These are phyloP conservation scores for Neonectria ditissima DNA, from an alignment of 2,329 filamentous ascomycete species.

Conservation along the genomic window DNA sequence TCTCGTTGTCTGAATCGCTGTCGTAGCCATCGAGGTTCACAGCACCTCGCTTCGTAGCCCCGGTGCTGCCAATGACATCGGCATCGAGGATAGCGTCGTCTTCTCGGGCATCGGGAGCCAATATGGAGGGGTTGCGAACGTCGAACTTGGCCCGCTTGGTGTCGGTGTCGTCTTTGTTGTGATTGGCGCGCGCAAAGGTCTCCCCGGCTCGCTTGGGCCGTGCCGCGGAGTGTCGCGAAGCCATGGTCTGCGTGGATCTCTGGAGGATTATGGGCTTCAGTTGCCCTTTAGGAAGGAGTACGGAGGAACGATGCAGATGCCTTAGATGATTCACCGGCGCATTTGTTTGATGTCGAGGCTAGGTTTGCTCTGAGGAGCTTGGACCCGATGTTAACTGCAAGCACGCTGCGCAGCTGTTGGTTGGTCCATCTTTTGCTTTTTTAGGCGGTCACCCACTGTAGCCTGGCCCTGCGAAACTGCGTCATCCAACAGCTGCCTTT, in stretches of 20 bases:
- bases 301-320: neutral
- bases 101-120: slow-evolving; percentile 83
- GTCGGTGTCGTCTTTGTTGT: slow-evolving; percentile 64
- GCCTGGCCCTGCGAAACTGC: slow-evolving; percentile 42
- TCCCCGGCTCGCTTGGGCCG: slow-evolving; percentile 88
- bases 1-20: slow-evolving; percentile 92
- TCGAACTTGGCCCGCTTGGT: slow-evolving; percentile 92
- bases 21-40: slow-evolving; percentile 98
- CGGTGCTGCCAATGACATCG: slow-evolving; percentile 87
- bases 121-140: slow-evolving; percentile 90
- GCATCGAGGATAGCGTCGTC: slow-evolving; percentile 82
- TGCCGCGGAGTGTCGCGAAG: slow-evolving; percentile 71
- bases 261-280: neutral
- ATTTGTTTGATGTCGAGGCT: slow-evolving; percentile 29
- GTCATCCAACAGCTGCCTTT: slow-evolving; percentile 52
- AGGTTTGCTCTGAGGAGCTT: slow-evolving; percentile 34
- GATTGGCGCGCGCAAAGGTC: slow-evolving; percentile 80
- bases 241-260: slow-evolving; percentile 53
- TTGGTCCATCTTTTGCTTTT: slow-evolving; percentile 24
- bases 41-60: slow-evolving; percentile 87
- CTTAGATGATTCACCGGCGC: slow-evolving; percentile 12
- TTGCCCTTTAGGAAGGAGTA: neutral
- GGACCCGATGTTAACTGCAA: slow-evolving; percentile 12
- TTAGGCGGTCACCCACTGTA: slow-evolving; percentile 21
- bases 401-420: slow-evolving; percentile 17